Base-by-base conservation (phyloP, 2,329 filamentous ascomycete genomes). In the Cryphonectria japonica region DNA sequence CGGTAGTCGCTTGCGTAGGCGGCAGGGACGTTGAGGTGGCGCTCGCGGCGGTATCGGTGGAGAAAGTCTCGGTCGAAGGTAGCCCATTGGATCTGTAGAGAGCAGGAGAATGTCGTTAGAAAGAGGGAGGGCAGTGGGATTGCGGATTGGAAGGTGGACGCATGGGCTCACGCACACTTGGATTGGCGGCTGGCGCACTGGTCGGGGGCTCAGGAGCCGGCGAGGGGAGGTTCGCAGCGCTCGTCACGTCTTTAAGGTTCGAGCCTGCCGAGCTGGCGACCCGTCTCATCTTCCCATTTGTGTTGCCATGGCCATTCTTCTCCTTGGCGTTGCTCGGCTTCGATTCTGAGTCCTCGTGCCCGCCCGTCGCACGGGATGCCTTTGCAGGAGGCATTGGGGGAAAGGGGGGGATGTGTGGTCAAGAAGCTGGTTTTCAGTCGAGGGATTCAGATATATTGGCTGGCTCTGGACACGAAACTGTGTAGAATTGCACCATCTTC, bases 11-110 rank as follows among this genome's bases (percentile, higher is more conserved):
- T 88, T 69, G 84, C 87, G 81, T 93, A 95, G 71, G 92, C 88
- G 52, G 90, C 88, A 16, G 93, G 91, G 0, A 89, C 91, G 77
- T 88, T 86, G 77, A 96, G 86, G 71, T 88, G 87, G 83, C 95
- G 90, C 74, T 92, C 87, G 78, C 92, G 88, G 74, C 92, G 89
- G 84, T 96, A 96, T 74, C 87, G 85, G 78, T 95, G 91, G 66
- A 96, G 88, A 64, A 92, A 83, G 65, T 88, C 83, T 72, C 89
- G 84, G 41, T 93, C 89, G 76, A 93, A 91, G 2, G 87, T 86
- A 26, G 87, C 82, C 92, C 92, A 95, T 78, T 91, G 84, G 41
- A 89, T 80, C 88, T 89, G 73, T 59, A 57, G 22, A 46, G 4
- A 39, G 34, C 54, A 3, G 34, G 64, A 6, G 7, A 5, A 11